Base-by-base conservation (phyloP, 371 early-diverging fungal species). In the Fennellomyces sp. region DNA sequence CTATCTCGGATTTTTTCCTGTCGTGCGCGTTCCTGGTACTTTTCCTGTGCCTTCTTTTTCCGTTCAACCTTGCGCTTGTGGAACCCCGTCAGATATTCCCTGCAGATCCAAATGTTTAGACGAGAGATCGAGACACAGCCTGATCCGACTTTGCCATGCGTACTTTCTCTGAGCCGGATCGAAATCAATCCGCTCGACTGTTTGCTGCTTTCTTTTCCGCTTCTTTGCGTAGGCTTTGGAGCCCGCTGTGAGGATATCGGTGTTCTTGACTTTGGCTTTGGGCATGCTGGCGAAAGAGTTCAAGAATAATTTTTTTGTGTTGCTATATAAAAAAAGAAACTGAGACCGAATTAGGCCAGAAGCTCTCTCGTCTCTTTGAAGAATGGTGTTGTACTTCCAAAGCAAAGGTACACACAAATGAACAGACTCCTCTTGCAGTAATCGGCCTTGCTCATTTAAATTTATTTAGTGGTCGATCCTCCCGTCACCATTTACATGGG, bases 401-500 rank as follows among this genome's bases (percentile, higher is more conserved):
- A 81, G 81, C 65, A 79, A 78, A 63, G 83, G 82, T 80, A 76
- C 27, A 38, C 3, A n/a, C 12, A 21, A 12, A 17, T 33, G 8
- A 15, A 26, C 5, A n/a, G 27, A n/a, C 23, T 25, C 10, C 26
- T 38, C 55, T 64, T 19, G 19, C 7, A 39, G n/a, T 35, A 1
- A 26, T 17, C 3, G 12, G 15, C 26, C 21, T 12, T 38, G 19
- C 6, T 33, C 30, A 36, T 17, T 28, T 45, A 4, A 12, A 8
- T n/a, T n/a, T 30, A 28, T 47, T 15, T 41, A 88, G 90, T 80
- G 42, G 88, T 86, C 17, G 78, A 83, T 49, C 95, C 96, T 23
- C 87, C 94, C 4, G 91, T 90, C 33, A 73, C 78, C 45, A 88
- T 98, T 48, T 98, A 95, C 72, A 95, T 98, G 96, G 98, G 98